Conservation (phyloP, 371 early-diverging fungal species). For the Mortierella sp. region DNA sequence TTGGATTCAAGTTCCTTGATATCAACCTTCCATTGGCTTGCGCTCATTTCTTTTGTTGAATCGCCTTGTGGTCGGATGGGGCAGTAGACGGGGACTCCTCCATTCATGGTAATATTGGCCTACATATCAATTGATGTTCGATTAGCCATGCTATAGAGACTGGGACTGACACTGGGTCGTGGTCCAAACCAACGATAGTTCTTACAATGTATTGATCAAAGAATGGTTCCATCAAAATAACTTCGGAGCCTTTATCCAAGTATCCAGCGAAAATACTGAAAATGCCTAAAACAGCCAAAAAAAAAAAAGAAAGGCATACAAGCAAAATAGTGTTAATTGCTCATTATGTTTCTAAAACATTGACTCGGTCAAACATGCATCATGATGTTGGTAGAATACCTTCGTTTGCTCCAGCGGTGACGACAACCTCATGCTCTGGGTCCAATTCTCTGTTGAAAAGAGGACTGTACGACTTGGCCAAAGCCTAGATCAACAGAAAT, state of each 20-base stretch:
- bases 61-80: constrained; percentile 77
- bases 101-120: constrained; percentile 90
- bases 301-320: no score
- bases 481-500: constrained; percentile 61
- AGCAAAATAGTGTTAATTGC: neutral
- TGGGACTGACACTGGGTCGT: neutral
- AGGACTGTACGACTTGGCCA: constrained; percentile 81
- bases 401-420: constrained; percentile 96
- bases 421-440: constrained; percentile 86
- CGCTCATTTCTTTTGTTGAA: constrained; percentile 63
- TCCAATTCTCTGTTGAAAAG: constrained; percentile 78
- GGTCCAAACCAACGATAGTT: neutral
- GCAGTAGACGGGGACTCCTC: constrained; percentile 89
- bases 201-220: constrained; percentile 94
- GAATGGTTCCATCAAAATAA: constrained; percentile 93
- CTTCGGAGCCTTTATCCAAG: constrained; percentile 86
- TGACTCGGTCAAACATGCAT: neutral
- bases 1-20: constrained; percentile 83
- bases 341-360: neutral
- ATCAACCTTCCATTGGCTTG: constrained; percentile 89
- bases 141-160: neutral
- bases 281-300: constrained; percentile 70
- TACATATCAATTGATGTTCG: constrained; percentile 28
- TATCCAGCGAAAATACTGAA: constrained; percentile 84
- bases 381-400: constrained; percentile 59